A percentile compares a stretch with the other conserved stretches of the same genome.
Conservation (phyloP, 768 basidiomycete species). For the Boletus rubroflammeus region DNA sequence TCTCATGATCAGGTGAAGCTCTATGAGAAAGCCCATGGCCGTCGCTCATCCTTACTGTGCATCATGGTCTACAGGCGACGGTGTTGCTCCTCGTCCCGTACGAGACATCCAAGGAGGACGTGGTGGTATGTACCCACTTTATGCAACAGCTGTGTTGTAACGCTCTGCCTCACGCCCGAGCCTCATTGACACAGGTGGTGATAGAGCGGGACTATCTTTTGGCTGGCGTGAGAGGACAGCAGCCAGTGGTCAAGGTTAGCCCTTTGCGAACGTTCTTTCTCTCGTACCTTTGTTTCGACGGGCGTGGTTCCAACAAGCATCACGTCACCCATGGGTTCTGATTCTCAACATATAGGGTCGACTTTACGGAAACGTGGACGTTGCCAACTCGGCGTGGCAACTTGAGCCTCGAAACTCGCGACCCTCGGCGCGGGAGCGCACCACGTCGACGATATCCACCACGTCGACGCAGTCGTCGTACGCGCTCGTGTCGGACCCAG, state of each 20-base stretch:
- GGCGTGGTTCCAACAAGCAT: neutral
- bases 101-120: constrained; percentile 66
- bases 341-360: constrained; percentile 49
- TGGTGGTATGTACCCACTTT: constrained; percentile 48
- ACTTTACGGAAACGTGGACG: constrained; percentile 67
- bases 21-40: constrained; percentile 9
- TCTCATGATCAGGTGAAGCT: constrained; percentile 76
- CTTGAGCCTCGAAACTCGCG: constrained; percentile 61
- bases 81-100: constrained; percentile 72
- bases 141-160: neutral
- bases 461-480: constrained; percentile 78
- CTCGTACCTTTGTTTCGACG: neutral
- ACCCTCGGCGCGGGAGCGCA: constrained; percentile 61
- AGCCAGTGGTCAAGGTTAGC: constrained; percentile 70
- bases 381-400: constrained; percentile 69
- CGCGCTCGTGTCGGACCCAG: constrained; percentile 78
- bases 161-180: constrained; percentile 1
- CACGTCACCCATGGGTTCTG: neutral
- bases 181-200: constrained; percentile 46
- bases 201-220: constrained; percentile 71
- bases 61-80: constrained; percentile 53
- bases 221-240: constrained; percentile 67
- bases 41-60: constrained; percentile 17
- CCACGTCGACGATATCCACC: constrained; percentile 71
- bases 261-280: neutral